Conservation (phyloP, 345 rosid species). For the Ceriops decandra region DNA sequence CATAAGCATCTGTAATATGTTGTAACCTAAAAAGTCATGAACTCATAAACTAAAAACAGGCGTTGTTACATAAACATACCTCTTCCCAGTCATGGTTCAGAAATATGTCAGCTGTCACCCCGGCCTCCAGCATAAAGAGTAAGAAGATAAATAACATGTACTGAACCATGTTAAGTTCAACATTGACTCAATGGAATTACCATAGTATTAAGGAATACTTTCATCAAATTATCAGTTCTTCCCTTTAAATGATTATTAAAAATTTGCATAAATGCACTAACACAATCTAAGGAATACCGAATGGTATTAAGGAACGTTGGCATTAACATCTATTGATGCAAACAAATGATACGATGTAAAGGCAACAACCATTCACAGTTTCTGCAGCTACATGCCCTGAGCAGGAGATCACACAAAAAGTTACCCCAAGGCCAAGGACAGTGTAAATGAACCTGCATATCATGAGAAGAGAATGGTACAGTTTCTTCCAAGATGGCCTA, state of each 20-base stretch:
- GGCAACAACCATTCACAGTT: constrained; percentile 21
- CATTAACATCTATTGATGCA: neutral
- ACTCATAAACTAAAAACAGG: neutral
- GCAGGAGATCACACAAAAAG: constrained; percentile 15
- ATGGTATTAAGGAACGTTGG: neutral
- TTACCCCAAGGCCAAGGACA: constrained; percentile 17
- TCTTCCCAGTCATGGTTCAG: constrained; percentile 76
- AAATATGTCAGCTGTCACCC: constrained; percentile 62
- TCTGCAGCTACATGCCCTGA: neutral
- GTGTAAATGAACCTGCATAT: constrained; percentile 74
- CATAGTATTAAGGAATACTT: neutral
- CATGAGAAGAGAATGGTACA: neutral
- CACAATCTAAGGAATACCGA: neutral
- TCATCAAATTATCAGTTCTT: neutral
- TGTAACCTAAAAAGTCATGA: neutral
- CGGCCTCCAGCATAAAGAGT: constrained; percentile 74
- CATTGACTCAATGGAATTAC: neutral
- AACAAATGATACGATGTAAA: neutral
- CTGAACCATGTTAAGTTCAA: constrained; percentile 44
- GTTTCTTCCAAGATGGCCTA: neutral
- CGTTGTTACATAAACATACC: constrained; percentile 35
- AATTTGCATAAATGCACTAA: neutral
- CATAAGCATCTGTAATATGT: neutral
- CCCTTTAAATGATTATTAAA: no score
- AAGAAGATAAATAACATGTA: constrained; percentile 68